Evolutionary conservation across 345 rosid species (phyloP), one percentile per base, ranked within the genome.

Genomic region (Conringia planisiliqua): DNA sequence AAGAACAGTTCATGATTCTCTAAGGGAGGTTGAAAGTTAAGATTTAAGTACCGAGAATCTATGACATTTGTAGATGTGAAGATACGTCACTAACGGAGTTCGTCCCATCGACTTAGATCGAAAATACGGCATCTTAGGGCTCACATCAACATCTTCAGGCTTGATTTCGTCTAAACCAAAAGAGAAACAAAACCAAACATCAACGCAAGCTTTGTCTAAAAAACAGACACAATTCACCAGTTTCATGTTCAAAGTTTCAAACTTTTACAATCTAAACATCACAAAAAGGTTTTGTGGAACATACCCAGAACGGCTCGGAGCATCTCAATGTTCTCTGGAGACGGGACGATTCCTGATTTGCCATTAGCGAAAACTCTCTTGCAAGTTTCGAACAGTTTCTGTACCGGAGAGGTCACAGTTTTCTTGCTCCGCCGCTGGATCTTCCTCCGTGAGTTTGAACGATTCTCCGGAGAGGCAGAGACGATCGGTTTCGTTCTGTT

Each of bases 241-340:
- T 42, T 38, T 16, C 14, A 62, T 6, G 6, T 10, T 50, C 7
- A 6, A 27, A 48, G 62, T 51, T 61, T 32, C 35, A 44, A 17
- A 61, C 62, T 22, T 56, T 35, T n/a, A n/a, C n/a, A n/a, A n/a
- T n/a, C n/a, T n/a, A n/a, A n/a, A n/a, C n/a, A n/a, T n/a, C n/a
- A 47, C 32, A 26, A n/a, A 50, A 12, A 36, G 30, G 40, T 4
- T 66, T 27, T 30, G 29, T 20, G 2, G 20, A 55, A 16, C 3
- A 51, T 91, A 95, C 99, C 99, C 66, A 92, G 71, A 83, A 88
- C 91, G 5, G 85, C 65, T 33, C 79, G 86, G 14, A 95, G 85
- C 80, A 79, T 78, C 40, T 85, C 75, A 62, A 95, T 86, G 24
- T 87, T 68, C 16, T 83, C 87, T 3, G 79, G 83, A 2, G 88